A percentile compares a stretch with the other conserved stretches of the same genome.
Conservation (phyloP, 2,329 filamentous ascomycete genomes). For the Microdochium nivale region DNA sequence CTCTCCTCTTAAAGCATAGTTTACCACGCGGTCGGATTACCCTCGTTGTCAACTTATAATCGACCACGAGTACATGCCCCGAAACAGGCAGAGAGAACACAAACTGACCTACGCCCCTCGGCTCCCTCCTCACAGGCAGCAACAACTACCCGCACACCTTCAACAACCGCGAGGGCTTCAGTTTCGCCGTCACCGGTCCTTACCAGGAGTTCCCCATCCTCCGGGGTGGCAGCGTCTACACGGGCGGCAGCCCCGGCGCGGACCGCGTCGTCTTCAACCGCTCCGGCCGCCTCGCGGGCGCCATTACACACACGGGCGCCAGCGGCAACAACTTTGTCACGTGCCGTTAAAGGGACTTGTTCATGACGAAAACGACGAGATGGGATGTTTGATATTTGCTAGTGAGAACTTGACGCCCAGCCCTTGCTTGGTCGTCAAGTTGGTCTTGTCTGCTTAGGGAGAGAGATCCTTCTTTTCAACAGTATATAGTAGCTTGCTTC, state of each 20-base stretch:
- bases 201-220: slow-evolving; percentile 58
- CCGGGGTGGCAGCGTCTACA: slow-evolving; percentile 39
- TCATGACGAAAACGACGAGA: no score
- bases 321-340: slow-evolving; percentile 59
- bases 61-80: no score
- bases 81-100: no score
- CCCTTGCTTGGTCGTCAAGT: no score
- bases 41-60: no score
- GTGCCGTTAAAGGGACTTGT: slow-evolving; percentile 38
- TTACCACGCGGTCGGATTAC: no score
- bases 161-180: slow-evolving; percentile 55
- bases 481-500: no score
- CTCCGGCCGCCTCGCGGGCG: slow-evolving; percentile 41
- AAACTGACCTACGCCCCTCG: background rate
- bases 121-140: background rate
- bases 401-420: no score
- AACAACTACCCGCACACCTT: slow-evolving; percentile 47
- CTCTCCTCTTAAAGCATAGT: no score
- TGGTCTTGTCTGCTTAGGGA: no score
- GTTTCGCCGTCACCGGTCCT: slow-evolving; percentile 45
- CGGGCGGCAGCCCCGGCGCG: slow-evolving; percentile 29
- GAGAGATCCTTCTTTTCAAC: no score
- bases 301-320: slow-evolving; percentile 64
- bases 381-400: no score
- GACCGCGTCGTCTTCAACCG: slow-evolving; percentile 8